Evolutionary conservation across 495 filamentous ascomycete species (phyloP).

Genomic region (Articulospora tetracladia): DNA sequence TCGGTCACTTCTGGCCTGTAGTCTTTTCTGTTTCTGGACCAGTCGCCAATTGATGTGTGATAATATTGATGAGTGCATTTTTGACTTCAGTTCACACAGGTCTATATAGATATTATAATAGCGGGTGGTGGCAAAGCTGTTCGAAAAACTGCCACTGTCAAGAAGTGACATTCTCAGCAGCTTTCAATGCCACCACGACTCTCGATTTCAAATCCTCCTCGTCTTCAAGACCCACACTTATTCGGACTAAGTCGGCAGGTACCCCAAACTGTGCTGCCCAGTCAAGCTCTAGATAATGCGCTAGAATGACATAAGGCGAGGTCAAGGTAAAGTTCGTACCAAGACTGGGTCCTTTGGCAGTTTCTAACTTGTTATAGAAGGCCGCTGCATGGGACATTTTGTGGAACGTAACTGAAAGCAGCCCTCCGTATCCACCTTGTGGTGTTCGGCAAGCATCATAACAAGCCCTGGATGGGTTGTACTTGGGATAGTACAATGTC

Average conservation of each 20-base stretch:
- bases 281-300: constrained; percentile 87
- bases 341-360: constrained; percentile 88
- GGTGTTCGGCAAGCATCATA: constrained; percentile 78
- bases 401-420: constrained; percentile 80
- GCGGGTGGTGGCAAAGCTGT: no score
- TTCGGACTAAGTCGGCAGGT: constrained; percentile 69
- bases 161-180: constrained; percentile 31
- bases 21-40: no score
- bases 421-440: constrained; percentile 83
- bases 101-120: no score
- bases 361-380: constrained; percentile 84
- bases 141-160: no score
- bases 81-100: no score
- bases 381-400: constrained; percentile 63
- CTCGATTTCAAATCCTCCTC: constrained; percentile 51
- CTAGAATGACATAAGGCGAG: constrained; percentile 85
- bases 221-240: constrained; percentile 91
- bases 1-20: no score
- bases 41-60: no score
- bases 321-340: constrained; percentile 94
- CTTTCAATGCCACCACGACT: constrained; percentile 46
- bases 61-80: no score
- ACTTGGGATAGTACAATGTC: constrained; percentile 83
- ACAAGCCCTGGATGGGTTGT: constrained; percentile 57
- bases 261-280: constrained; percentile 83